Percentiles rank a stretch among this genome's conserved stretches.
These are phyloP conservation scores for Vitellaria paradoxa DNA, from an alignment of 179 eudicot genomes.

Conservation along the genomic window DNA sequence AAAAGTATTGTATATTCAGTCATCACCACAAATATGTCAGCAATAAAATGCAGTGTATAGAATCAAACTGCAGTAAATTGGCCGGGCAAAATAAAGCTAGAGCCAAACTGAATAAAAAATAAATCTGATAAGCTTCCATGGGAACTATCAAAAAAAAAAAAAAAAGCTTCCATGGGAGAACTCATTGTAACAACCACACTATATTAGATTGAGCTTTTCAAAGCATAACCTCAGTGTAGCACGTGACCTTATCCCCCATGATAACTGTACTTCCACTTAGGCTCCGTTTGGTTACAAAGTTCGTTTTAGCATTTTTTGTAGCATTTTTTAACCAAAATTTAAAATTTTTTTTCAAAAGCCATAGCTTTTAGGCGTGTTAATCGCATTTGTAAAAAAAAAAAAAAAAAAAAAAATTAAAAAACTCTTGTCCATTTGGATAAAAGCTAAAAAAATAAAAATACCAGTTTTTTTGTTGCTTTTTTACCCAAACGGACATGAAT, in stretches of 20 bases:
- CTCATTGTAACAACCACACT: not conserved
- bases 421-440: too few species aligned
- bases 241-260: not conserved
- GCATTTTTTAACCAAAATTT: too few species aligned
- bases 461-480: too few species aligned
- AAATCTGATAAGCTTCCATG: not conserved
- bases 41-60: slow-evolving; percentile 10
- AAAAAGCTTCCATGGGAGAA: not conserved
- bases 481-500: too few species aligned
- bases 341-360: too few species aligned
- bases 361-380: too few species aligned
- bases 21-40: slow-evolving; percentile 5
- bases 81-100: not conserved
- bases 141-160: not conserved
- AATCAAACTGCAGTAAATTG: not conserved
- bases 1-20: slow-evolving; percentile 24
- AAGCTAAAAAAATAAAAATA: too few species aligned
- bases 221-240: not conserved
- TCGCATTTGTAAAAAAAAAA: too few species aligned
- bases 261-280: not conserved
- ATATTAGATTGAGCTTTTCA: not conserved
- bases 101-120: not conserved
- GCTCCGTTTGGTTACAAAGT: too few species aligned
- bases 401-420: too few species aligned
- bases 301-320: too few species aligned